phyloP scores from a whole-genome alignment of 768 basidiomycete species.

The Phaeolepiota aurea region DNA sequence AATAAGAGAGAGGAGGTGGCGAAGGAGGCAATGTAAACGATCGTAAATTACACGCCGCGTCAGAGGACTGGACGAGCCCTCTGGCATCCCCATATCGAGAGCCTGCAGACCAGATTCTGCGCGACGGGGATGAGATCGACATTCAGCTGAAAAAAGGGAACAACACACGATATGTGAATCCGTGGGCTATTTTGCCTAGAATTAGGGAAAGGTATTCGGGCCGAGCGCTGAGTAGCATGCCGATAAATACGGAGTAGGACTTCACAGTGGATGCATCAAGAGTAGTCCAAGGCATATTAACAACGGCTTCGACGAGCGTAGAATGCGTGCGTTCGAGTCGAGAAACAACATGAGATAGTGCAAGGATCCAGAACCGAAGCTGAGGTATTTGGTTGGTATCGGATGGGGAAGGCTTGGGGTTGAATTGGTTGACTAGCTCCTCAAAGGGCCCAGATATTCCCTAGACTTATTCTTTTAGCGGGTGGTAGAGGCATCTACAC shows the following conservation, averaged over 20 bases:
- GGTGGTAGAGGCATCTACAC: conserved; percentile 4
- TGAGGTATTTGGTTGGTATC: conserved; percentile 38
- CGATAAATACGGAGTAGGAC: conserved; percentile 82
- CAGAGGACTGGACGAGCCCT: conserved; percentile 60
- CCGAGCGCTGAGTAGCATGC: conserved; percentile 84
- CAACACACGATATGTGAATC: conserved; percentile 82
- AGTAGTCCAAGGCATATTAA: conserved; percentile 89
- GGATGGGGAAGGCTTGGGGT: conserved; percentile 30
- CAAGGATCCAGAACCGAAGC: conserved; percentile 74
- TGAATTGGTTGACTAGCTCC: conserved; percentile 85
- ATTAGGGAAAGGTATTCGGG: conserved; percentile 88
- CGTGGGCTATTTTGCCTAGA: conserved; percentile 72
- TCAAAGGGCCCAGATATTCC: conserved; percentile 73
- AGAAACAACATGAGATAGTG: conserved; percentile 88
- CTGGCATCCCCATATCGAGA: conserved; percentile 46
- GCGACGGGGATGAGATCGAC: neutral
- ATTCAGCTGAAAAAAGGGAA: neutral
- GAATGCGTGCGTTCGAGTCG: conserved; percentile 77
- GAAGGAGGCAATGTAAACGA: conserved; percentile 79
- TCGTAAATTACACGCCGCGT: conserved; percentile 82
- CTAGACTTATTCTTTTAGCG: conserved; percentile 32
- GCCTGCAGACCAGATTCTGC: conserved; percentile 69
- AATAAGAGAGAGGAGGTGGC: conserved; percentile 79
- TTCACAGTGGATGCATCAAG: conserved; percentile 80
- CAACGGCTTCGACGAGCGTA: conserved; percentile 76